A percentile compares a stretch with the other conserved stretches of the same genome.
phyloP scores from a whole-genome alignment of 179 eudicot species.

The Heliamphora pulchella region DNA sequence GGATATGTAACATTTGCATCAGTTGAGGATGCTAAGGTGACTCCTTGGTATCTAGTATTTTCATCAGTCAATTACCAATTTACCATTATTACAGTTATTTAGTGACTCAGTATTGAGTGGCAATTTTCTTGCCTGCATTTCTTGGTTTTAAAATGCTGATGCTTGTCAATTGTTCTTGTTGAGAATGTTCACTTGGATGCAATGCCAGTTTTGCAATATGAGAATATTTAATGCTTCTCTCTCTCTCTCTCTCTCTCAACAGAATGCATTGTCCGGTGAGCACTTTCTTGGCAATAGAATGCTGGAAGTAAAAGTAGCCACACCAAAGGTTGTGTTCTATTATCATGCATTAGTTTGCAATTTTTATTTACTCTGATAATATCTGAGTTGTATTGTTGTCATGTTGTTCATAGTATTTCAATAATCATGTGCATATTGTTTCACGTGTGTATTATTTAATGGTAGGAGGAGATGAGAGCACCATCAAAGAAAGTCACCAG shows the following conservation, averaged over 20 bases:
- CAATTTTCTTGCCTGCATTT: neutral
- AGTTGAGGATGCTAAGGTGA: constrained; percentile 88
- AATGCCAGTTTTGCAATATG: neutral
- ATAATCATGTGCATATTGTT: constrained; percentile 2
- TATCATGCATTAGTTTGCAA: neutral
- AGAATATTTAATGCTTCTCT: neutral
- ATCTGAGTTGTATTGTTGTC: neutral
- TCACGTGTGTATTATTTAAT: constrained; percentile 1
- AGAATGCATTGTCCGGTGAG: constrained; percentile 73
- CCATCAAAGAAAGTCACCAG: constrained; percentile 86
- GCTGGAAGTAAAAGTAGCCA: constrained; percentile 96
- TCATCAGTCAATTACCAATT: constrained; percentile 1
- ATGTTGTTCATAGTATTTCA: neutral
- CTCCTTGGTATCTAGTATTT: neutral
- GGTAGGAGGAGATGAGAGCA: constrained; percentile 85
- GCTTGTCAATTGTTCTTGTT: neutral
- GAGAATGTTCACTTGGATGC: neutral
- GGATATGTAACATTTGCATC: constrained; percentile 88
- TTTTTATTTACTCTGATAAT: neutral
- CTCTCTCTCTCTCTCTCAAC: constrained; percentile 8
- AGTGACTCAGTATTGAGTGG: neutral
- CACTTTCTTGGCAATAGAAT: constrained; percentile 73
- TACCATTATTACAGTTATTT: neutral
- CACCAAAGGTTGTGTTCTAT: constrained; percentile 75
- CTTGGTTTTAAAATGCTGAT: neutral